Conservation (phyloP, 2,329 filamentous ascomycete genomes). For the Fusarium ramigenum region DNA sequence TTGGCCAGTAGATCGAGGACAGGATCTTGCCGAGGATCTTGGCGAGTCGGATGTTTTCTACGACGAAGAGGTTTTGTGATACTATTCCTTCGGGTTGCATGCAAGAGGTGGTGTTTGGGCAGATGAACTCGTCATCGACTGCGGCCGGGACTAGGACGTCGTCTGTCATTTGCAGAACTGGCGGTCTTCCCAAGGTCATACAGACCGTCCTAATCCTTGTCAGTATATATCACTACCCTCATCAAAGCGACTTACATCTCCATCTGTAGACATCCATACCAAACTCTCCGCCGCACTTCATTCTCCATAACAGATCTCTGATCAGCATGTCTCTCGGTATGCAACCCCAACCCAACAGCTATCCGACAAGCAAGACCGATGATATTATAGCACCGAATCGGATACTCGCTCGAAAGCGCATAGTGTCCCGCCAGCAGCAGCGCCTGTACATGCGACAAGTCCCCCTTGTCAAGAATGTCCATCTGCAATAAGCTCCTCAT, state of each 20-base stretch:
- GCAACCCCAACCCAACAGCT: not conserved
- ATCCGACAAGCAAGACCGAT: not conserved
- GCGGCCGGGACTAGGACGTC: not conserved
- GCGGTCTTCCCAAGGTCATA: not conserved
- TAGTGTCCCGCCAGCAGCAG: not conserved
- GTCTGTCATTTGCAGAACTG: not conserved
- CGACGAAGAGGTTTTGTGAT: not conserved
- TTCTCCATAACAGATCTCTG: not conserved
- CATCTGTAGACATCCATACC: constrained; percentile 1
- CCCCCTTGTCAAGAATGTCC: not conserved
- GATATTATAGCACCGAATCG: not conserved
- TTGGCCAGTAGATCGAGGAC: not conserved
- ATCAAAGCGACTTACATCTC: not conserved
- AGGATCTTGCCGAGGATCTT: not conserved
- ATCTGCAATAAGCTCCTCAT: not conserved
- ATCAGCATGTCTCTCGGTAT: not conserved
- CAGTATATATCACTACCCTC: no score
- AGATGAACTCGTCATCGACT: not conserved
- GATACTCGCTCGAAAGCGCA: not conserved
- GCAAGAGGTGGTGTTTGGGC: accelerated
- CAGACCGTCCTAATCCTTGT: not conserved
- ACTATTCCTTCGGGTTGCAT: not conserved
- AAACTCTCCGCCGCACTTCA: not conserved
- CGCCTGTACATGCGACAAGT: not conserved
- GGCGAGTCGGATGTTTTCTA: not conserved